Conservation (phyloP, 2,329 filamentous ascomycete species). For the Neofusicoccum sp. region DNA sequence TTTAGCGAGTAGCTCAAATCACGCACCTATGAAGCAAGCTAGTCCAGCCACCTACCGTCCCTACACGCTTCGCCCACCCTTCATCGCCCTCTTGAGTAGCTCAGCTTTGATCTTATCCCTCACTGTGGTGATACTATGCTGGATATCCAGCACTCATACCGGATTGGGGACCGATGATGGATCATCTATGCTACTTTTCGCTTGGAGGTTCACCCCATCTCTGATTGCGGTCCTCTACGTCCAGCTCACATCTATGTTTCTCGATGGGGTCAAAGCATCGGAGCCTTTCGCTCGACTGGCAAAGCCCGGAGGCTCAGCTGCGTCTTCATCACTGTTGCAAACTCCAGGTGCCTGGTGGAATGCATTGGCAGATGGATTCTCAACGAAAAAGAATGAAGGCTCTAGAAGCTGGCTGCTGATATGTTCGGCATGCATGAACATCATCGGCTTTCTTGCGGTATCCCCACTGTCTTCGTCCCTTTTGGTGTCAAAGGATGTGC, state of each 20-base stretch:
- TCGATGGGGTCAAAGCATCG: constrained; percentile 31
- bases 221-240: constrained; percentile 30
- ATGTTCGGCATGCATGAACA: constrained; percentile 21
- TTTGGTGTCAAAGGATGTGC: constrained; percentile 23
- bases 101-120: no score
- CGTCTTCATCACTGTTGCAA: constrained; percentile 25
- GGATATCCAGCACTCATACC: no score
- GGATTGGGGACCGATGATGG: no score
- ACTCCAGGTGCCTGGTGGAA: constrained; percentile 30
- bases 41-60: no score
- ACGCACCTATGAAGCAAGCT: no score
- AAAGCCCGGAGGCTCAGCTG: background rate
- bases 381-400: constrained; percentile 23
- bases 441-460: constrained; percentile 25
- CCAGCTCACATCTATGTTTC: constrained; percentile 27
- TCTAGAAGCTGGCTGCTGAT: constrained; percentile 23
- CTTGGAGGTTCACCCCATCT: constrained; percentile 33
- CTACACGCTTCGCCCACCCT: no score
- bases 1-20: no score
- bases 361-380: constrained; percentile 26
- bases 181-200: constrained; percentile 17
- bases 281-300: constrained; percentile 32
- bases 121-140: no score
- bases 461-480: constrained; percentile 27
- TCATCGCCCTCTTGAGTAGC: no score